Percentiles rank a stretch among this genome's conserved stretches.
Conservation (phyloP, 768 basidiomycete genomes). For the Rhodocollybia butyracea region DNA sequence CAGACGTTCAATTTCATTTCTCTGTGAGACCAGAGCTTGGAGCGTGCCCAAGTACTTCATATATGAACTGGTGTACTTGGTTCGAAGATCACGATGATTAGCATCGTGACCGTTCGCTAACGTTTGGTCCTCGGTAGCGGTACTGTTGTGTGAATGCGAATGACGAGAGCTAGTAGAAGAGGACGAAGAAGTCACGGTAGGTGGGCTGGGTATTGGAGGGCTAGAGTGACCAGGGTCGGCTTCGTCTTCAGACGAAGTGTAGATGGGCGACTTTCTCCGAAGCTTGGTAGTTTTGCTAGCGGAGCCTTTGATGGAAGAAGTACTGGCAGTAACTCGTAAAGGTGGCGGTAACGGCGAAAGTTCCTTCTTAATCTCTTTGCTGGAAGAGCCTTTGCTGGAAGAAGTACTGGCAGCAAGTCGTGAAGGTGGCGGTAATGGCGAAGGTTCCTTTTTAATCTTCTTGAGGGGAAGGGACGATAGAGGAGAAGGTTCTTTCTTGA, state of each 20-base stretch:
- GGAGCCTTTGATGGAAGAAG: constrained; percentile 13
- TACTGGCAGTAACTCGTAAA: constrained; percentile 20
- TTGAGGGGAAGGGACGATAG: constrained; percentile 1
- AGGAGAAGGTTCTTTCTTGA: constrained; percentile 14
- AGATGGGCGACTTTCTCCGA: constrained; percentile 57
- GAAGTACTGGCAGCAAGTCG: constrained; percentile 19
- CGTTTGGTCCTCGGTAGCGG: constrained; percentile 25
- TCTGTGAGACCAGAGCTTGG: constrained; percentile 45
- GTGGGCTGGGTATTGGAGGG: constrained; percentile 25
- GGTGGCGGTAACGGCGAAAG: constrained; percentile 22
- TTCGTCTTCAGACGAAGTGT: constrained; percentile 68
- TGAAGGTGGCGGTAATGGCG: constrained; percentile 19
- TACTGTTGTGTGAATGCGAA: constrained; percentile 26
- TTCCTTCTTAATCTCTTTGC: constrained; percentile 33
- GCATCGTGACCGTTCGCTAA: constrained; percentile 12
- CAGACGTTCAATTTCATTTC: constrained; percentile 49
- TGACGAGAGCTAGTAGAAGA: constrained; percentile 19
- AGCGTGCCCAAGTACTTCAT: constrained; percentile 46
- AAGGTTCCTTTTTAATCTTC: constrained; percentile 37
- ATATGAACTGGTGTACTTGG: constrained; percentile 51
- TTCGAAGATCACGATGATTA: constrained; percentile 50
- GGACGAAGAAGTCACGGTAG: constrained; percentile 17
- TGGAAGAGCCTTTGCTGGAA: constrained; percentile 12
- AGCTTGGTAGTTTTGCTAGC: constrained; percentile 24
- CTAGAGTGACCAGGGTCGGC: constrained; percentile 30